These are phyloP conservation scores for Kockovaella imperatae DNA, from an alignment of 768 basidiomycete genomes.

Conservation along the genomic window DNA sequence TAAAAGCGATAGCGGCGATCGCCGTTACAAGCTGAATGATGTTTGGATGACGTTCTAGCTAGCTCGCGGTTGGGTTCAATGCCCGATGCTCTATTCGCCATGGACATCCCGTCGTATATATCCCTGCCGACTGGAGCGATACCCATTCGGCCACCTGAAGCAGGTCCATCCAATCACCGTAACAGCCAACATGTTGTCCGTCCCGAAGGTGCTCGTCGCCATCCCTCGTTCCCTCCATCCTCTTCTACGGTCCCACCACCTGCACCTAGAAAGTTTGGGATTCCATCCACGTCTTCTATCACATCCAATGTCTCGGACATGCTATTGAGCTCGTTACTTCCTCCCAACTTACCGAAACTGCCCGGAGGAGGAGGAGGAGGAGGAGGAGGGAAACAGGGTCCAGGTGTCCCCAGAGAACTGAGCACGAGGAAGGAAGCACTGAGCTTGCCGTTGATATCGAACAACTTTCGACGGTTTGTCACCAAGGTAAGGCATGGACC, in stretches of 20 bases:
- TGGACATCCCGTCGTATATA: not conserved
- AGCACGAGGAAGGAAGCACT: conserved; percentile 50
- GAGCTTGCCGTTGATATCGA: conserved; percentile 66
- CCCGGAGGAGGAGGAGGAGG: conserved; percentile 4
- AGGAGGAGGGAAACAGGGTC: conserved; percentile 6
- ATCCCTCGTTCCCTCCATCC: conserved; percentile 49
- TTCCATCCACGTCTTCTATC: conserved; percentile 5
- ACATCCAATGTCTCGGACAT: conserved; percentile 40
- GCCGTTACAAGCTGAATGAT: too few relatives aligned
- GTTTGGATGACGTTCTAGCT: too few relatives aligned
- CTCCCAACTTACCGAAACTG: conserved; percentile 32
- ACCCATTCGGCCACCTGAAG: not conserved
- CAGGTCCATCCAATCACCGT: not conserved
- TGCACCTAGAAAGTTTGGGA: conserved; percentile 9
- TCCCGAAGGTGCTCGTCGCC: conserved; percentile 37
- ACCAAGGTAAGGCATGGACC: conserved; percentile 47
- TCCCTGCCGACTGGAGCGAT: not conserved
- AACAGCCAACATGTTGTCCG: not conserved
- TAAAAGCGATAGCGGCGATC: too few relatives aligned
- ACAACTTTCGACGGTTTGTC: conserved; percentile 75
- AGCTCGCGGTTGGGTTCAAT: too few relatives aligned
- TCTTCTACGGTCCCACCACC: conserved; percentile 13
- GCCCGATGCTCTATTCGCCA: too few relatives aligned
- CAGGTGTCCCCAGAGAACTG: conserved; percentile 25
- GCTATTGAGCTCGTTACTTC: conserved; percentile 35